Evolutionary conservation across 2,329 filamentous ascomycete genomes (phyloP).

Genomic region (Tricladium varicosporioides): DNA sequence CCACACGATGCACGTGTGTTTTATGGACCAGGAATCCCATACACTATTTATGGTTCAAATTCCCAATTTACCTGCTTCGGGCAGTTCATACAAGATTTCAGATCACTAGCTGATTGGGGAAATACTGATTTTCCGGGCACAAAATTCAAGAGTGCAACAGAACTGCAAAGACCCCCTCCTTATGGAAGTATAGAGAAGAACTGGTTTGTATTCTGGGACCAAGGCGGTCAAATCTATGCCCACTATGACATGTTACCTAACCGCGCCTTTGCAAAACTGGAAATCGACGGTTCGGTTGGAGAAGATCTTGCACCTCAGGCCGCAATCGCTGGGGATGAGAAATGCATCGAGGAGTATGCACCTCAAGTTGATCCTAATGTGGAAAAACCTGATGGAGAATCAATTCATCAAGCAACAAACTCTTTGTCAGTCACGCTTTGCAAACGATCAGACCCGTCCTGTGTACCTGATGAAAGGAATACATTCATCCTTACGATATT

Average conservation of each 20-base stretch:
- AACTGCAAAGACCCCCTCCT: slow-evolving; percentile 49
- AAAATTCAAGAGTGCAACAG: slow-evolving; percentile 39
- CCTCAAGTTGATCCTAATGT: no score
- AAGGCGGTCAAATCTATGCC: slow-evolving; percentile 42
- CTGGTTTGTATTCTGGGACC: slow-evolving; percentile 61
- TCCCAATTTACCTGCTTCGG: slow-evolving; percentile 54
- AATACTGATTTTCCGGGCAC: slow-evolving; percentile 19
- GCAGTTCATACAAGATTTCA: slow-evolving; percentile 54
- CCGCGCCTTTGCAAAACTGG: no score
- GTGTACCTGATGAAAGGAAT: slow-evolving; percentile 43
- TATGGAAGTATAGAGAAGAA: slow-evolving; percentile 55
- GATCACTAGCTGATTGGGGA: slow-evolving; percentile 46
- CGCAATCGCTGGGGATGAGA: no score
- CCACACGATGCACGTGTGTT: slow-evolving; percentile 60
- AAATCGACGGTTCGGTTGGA: no score
- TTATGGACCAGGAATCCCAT: slow-evolving; percentile 49
- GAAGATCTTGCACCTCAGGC: no score
- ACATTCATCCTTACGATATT: slow-evolving; percentile 55
- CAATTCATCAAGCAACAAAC: no score
- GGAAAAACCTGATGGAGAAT: no score
- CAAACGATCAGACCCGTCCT: slow-evolving; percentile 43
- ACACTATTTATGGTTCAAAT: slow-evolving; percentile 55
- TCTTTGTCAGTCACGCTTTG: slow-evolving; percentile 48
- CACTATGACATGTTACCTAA: slow-evolving; percentile 33
- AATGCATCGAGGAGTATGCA: no score